Conservation (phyloP, 2,329 filamentous ascomycete genomes). For the Claviceps pazoutovae region DNA sequence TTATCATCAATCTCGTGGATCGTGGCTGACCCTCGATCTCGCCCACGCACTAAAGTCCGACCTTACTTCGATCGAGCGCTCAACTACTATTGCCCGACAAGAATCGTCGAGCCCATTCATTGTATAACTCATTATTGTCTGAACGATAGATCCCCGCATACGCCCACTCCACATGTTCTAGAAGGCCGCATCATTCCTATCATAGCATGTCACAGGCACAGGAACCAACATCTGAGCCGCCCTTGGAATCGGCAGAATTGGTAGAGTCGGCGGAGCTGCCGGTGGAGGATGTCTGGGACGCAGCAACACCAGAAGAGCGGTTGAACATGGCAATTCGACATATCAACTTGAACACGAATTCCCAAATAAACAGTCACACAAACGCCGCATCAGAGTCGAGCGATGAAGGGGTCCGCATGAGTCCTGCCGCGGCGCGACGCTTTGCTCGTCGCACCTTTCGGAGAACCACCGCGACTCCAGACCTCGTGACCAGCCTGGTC, state of each 20-base stretch:
- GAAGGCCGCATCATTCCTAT: not conserved
- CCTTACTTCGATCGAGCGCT: not conserved
- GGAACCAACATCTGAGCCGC: not conserved
- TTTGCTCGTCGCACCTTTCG: conserved; percentile 23
- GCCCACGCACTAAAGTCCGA: not conserved
- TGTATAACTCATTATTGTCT: too few relatives aligned
- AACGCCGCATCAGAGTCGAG: conserved; percentile 20
- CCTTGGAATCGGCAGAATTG: not conserved
- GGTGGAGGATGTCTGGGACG: not conserved
- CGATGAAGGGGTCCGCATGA: conserved; percentile 22
- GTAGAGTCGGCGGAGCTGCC: too few relatives aligned
- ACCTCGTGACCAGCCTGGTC: conserved; percentile 26
- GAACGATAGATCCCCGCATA: not conserved
- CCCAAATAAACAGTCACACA: not conserved
- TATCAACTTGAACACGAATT: not conserved
- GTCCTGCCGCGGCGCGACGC: conserved; percentile 20
- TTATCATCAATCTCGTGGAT: not conserved
- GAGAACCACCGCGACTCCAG: conserved; percentile 22
- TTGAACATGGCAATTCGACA: not conserved
- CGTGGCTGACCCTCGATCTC: not conserved
- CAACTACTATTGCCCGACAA: too few relatives aligned
- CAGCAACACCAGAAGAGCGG: not conserved
- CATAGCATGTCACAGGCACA: conserved; percentile 3
- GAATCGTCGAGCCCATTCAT: too few relatives aligned
- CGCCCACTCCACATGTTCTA: not conserved